Evolutionary conservation across 2,329 filamentous ascomycete species (phyloP), one percentile per base, ranked within the genome.

Genomic region (Alternaria angustiovoidea): DNA sequence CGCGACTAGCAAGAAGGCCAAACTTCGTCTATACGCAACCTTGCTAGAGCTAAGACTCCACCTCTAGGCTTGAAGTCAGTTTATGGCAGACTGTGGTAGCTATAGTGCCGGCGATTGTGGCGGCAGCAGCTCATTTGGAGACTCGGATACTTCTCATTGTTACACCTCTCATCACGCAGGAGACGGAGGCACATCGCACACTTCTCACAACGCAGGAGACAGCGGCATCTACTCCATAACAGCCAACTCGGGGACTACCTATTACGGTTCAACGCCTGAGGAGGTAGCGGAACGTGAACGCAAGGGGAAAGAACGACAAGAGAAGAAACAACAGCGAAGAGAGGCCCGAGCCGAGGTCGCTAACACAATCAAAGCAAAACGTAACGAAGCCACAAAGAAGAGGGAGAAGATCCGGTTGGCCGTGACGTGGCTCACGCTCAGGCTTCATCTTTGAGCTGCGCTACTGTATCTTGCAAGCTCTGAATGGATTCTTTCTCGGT

Each of bases 41-140:
- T 51, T 57, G 38, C 5, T 51, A 4, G 44, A 38, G 22, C 54
- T 57, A 16, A 51, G n/a, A 28, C 36, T 57, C 28, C 44, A 51
- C 6, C 30, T 22, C 22, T 47, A 47, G 52, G 22, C 24, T 14
- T 47, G 14, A 20, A 9, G 22, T 44, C 4, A 3, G 11, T 47
- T 38, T 20, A 54, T 47, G 52, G 52, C 51, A 38, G 28, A 54
- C 30, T 14, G 41, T 32, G 51, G 41, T 18, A 41, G 30, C 44
- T 48, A 22, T 18, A 48, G 46, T 4, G 22, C 30, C 14, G 46
- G 46, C 32, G 46, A 49, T 3, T 49, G 18, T 30, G 46, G 46
- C 22, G 46, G 20, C 11, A 24, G 46, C 20, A 49, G 46, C 30
- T 36, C 30, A 16, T 49, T 12, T 20, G 38, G 8, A 41, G 38